phyloP scores from a whole-genome alignment of 2,329 filamentous ascomycete genomes.

The Cercospora berteroae region DNA sequence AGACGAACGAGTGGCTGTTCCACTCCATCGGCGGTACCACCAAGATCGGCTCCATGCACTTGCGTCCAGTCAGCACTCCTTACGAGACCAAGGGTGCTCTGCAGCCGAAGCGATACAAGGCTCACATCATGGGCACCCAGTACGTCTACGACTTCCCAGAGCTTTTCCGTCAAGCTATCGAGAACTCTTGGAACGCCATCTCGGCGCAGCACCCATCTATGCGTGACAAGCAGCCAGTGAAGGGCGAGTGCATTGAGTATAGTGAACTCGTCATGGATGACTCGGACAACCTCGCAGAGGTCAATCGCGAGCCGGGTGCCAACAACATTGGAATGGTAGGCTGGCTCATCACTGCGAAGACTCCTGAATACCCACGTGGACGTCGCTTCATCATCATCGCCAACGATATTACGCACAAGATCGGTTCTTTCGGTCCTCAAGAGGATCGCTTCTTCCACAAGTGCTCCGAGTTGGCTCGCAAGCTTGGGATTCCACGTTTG shows the following conservation, averaged over 20 bases:
- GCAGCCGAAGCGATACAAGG: constrained; percentile 99
- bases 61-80: constrained; percentile 84
- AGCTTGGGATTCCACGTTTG: constrained; percentile 91
- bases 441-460: constrained; percentile 99
- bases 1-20: constrained; percentile 92
- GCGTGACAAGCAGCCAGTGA: constrained; percentile 74
- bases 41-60: constrained; percentile 92
- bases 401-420: constrained; percentile 99
- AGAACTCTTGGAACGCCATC: constrained; percentile 85
- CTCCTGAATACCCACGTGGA: constrained; percentile 90
- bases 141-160: constrained; percentile 99
- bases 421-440: constrained; percentile 92
- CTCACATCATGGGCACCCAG: constrained; percentile 97
- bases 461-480: constrained; percentile 93
- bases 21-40: constrained; percentile 93
- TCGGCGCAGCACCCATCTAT: constrained; percentile 71
- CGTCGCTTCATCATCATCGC: constrained; percentile 93
- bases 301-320: constrained; percentile 89
- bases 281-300: constrained; percentile 84
- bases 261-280: constrained; percentile 95
- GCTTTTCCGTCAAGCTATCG: constrained; percentile 95
- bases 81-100: constrained; percentile 98
- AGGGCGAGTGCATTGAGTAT: constrained; percentile 90
- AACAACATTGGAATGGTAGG: constrained; percentile 98
- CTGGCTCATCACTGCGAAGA: constrained; percentile 92